Conservation (phyloP, 2,329 filamentous ascomycete species). For the Hypomyces perniciosus region DNA sequence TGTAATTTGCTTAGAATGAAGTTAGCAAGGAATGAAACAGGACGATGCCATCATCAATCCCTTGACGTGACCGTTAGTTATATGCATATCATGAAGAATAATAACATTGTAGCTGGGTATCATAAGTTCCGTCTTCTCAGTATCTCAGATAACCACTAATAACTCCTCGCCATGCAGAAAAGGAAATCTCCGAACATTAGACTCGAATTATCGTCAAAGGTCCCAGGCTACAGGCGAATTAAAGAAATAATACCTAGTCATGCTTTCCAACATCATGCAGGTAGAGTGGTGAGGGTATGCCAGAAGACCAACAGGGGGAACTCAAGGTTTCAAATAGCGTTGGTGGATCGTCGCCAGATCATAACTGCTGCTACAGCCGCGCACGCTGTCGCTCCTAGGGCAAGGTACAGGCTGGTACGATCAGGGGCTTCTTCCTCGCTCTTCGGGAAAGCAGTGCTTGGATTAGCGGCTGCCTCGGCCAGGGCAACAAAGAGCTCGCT, state of each 20-base stretch:
- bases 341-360: slow-evolving; percentile 57
- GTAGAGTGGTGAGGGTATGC: neutral
- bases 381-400: slow-evolving; percentile 65
- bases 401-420: slow-evolving; percentile 78
- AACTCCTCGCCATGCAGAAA: no score
- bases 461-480: slow-evolving; percentile 86
- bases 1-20: no score
- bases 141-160: no score
- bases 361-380: slow-evolving; percentile 58
- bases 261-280: neutral
- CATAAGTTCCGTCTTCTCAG: slow-evolving; percentile 12
- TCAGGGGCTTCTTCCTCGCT: slow-evolving; percentile 81
- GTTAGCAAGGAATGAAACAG: no score
- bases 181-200: neutral
- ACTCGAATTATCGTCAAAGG: neutral
- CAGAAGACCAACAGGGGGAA: neutral
- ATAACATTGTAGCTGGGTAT: slow-evolving; percentile 14
- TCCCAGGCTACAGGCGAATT: neutral
- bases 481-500: slow-evolving; percentile 88
- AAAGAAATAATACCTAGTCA: neutral
- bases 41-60: no score
- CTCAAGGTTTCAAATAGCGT: slow-evolving; percentile 29
- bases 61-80: no score
- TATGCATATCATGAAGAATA: neutral
- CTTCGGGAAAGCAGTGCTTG: slow-evolving; percentile 82